Percentiles rank a stretch among this genome's conserved stretches.
Conservation (phyloP, 2,329 filamentous ascomycete genomes). For the Neurospora sp. region DNA sequence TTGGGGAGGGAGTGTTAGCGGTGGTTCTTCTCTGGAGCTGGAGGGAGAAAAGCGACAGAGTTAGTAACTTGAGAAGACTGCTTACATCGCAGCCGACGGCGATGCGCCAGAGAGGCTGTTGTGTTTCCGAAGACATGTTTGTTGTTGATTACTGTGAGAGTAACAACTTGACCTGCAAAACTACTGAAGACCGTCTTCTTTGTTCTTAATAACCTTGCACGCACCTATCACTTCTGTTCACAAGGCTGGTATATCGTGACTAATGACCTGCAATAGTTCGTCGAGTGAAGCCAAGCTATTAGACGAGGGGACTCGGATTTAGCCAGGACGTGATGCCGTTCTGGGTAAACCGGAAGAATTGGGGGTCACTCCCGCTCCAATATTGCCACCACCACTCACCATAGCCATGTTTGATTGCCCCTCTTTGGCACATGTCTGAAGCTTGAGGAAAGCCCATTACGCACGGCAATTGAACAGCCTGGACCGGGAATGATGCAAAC, state of each 20-base stretch:
- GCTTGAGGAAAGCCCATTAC: not conserved
- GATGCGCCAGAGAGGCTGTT: conserved; percentile 33
- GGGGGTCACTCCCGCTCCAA: not conserved
- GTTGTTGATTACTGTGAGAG: not conserved
- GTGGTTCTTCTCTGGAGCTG: not conserved
- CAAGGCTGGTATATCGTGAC: not conserved
- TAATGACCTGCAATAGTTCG: not conserved
- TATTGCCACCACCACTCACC: not conserved
- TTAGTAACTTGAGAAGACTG: conserved; percentile 2
- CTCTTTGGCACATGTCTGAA: not conserved
- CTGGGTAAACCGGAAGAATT: not conserved
- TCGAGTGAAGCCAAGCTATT: not conserved
- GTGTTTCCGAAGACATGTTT: conserved; percentile 2
- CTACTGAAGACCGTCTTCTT: not conserved
- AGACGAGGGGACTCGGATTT: not conserved
- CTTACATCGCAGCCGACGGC: conserved; percentile 46
- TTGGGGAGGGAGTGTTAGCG: conserved; percentile 4
- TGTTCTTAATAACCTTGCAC: not conserved
- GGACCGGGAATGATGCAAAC: not conserved
- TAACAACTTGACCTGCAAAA: not conserved
- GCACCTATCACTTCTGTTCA: not conserved
- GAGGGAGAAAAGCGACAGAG: not conserved
- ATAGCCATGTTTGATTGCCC: not conserved
- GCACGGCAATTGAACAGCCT: not conserved
- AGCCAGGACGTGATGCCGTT: not conserved